phyloP scores from a whole-genome alignment of 768 basidiomycete genomes.

The Chalciporus pseudorubinellus region DNA sequence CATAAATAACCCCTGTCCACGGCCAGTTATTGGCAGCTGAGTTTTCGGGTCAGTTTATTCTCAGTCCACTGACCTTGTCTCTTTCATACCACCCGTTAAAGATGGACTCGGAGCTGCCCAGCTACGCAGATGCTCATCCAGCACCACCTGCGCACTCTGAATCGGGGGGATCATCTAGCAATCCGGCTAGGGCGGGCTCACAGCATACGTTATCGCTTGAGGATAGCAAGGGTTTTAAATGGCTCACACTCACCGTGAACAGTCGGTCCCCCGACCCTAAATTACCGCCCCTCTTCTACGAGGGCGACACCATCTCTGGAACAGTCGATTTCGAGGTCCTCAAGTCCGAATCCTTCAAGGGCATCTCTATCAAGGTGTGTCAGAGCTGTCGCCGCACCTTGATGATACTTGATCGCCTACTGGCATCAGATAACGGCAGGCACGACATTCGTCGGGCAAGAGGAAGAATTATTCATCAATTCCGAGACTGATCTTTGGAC shows the following conservation, averaged over 20 bases:
- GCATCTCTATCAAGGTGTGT: slow-evolving; percentile 46
- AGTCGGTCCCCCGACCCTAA: slow-evolving; percentile 40
- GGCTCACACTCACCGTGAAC: slow-evolving; percentile 45
- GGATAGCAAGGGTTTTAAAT: slow-evolving; percentile 39
- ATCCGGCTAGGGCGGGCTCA: slow-evolving; percentile 1
- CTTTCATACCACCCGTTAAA: neutral
- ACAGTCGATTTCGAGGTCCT: slow-evolving; percentile 49
- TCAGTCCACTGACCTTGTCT: neutral
- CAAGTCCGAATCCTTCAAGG: slow-evolving; percentile 49
- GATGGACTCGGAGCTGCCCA: slow-evolving; percentile 17
- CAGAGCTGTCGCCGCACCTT: neutral
- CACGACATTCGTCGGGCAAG: slow-evolving; percentile 54
- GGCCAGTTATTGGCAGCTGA: neutral
- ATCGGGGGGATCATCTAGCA: neutral
- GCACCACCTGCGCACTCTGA: neutral
- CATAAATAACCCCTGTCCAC: slow-evolving; percentile 17
- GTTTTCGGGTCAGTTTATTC: neutral
- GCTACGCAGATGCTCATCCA: slow-evolving; percentile 12
- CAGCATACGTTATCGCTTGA: slow-evolving; percentile 45
- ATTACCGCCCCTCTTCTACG: slow-evolving; percentile 44
- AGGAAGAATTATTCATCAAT: slow-evolving; percentile 48
- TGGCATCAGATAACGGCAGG: slow-evolving; percentile 41
- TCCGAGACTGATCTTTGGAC: slow-evolving; percentile 44
- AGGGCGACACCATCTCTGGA: slow-evolving; percentile 50
- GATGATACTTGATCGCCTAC: neutral